These are phyloP conservation scores for Exserohilum rostratum DNA, from an alignment of 2,329 filamentous ascomycete species.

Conservation along the genomic window DNA sequence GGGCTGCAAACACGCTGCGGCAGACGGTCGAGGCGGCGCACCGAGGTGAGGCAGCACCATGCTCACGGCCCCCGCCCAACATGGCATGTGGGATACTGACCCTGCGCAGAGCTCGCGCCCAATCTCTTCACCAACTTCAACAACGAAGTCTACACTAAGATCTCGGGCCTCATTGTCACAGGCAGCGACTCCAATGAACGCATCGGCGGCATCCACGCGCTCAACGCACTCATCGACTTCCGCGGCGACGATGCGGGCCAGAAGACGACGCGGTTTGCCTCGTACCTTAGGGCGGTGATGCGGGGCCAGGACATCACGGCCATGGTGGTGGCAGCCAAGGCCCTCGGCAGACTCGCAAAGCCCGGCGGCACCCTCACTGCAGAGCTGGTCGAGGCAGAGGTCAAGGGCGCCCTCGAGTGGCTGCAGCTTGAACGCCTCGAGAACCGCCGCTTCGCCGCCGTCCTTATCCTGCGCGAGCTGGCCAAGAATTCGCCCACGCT, in stretches of 20 bases:
- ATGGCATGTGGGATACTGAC: constrained; percentile 26
- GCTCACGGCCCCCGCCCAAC: constrained; percentile 15
- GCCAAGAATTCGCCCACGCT: constrained; percentile 92
- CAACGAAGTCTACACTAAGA: constrained; percentile 68
- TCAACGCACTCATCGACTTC: constrained; percentile 93
- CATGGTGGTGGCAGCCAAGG: constrained; percentile 87
- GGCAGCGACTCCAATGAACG: constrained; percentile 86
- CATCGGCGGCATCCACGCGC: constrained; percentile 87
- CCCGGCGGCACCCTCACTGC: constrained; percentile 94
- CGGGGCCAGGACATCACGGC: constrained; percentile 89
- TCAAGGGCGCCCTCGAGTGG: constrained; percentile 96
- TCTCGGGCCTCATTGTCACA: constrained; percentile 78
- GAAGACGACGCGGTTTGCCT: constrained; percentile 93
- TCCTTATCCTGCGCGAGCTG: constrained; percentile 87
- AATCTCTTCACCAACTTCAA: constrained; percentile 79
- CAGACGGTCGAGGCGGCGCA: constrained; percentile 53
- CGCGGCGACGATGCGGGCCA: constrained; percentile 91
- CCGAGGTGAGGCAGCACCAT: constrained; percentile 48
- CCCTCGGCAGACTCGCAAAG: constrained; percentile 86
- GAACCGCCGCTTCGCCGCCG: constrained; percentile 89
- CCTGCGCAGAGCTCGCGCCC: constrained; percentile 70
- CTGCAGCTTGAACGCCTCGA: constrained; percentile 94
- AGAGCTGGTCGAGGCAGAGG: constrained; percentile 94
- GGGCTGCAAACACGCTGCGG: constrained; percentile 52
- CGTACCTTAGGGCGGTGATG: constrained; percentile 84